Evolutionary conservation across 208 protist species (phyloP).

Genomic region (Trypanosoma avium): DNA sequence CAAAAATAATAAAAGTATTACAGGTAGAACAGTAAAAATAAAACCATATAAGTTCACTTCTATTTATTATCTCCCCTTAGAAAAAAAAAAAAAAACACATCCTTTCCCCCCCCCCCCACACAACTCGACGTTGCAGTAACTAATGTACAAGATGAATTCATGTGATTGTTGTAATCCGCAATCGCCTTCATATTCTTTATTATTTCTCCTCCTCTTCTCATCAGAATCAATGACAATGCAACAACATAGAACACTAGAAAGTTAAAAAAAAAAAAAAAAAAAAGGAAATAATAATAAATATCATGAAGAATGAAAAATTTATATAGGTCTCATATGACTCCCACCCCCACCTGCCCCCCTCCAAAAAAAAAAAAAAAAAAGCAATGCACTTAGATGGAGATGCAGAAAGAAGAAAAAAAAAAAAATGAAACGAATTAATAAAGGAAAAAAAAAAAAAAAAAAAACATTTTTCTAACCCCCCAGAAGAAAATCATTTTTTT

Average conservation of each 20-base stretch:
- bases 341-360: no score
- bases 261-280: not conserved
- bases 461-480: no score
- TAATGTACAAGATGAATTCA: not conserved
- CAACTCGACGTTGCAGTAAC: not conserved
- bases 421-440: not conserved
- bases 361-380: no score
- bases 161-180: no score
- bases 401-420: not conserved
- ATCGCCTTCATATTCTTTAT: no score
- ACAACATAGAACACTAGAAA: not conserved
- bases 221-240: no score
- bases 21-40: not conserved
- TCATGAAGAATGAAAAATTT: not conserved
- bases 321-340: not conserved
- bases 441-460: no score
- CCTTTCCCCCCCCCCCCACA: not conserved
- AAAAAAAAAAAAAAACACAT: not conserved
- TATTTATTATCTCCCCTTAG: no score
- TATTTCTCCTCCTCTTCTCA: not conserved
- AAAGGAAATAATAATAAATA: not conserved
- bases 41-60: conserved; percentile 7
- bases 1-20: conserved; percentile 23
- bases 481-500: conserved; percentile 3
- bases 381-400: not conserved